These are phyloP conservation scores for Rhynchosporium secalis DNA, from an alignment of 2,329 filamentous ascomycete species.

Conservation along the genomic window DNA sequence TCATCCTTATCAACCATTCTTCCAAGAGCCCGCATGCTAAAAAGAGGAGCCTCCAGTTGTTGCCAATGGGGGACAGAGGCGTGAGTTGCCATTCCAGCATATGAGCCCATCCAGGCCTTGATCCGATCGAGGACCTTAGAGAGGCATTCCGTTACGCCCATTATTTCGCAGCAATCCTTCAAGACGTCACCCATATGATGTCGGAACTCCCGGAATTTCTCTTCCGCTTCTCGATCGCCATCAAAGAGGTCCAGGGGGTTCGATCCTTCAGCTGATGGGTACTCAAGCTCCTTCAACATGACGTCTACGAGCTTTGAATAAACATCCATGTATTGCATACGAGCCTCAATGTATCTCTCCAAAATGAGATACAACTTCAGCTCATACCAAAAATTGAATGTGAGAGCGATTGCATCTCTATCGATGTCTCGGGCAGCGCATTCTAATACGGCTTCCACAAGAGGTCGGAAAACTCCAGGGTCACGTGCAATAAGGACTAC, in stretches of 20 bases:
- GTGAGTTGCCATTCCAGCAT: constrained; percentile 72
- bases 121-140: constrained; percentile 85
- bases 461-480: constrained; percentile 74
- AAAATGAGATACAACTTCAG: constrained; percentile 94
- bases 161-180: constrained; percentile 95
- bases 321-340: constrained; percentile 73
- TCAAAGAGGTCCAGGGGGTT: constrained; percentile 87
- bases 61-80: constrained; percentile 91
- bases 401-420: constrained; percentile 86
- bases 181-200: constrained; percentile 97
- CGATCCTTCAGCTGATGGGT: constrained; percentile 68
- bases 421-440: constrained; percentile 86
- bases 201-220: constrained; percentile 94
- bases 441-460: constrained; percentile 91
- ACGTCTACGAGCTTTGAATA: constrained; percentile 91
- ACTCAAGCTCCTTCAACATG: constrained; percentile 87
- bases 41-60: constrained; percentile 89
- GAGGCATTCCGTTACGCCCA: constrained; percentile 88
- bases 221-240: constrained; percentile 91
- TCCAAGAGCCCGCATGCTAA: constrained; percentile 93
- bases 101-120: constrained; percentile 82
- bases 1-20: constrained; percentile 93
- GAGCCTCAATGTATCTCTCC: constrained; percentile 83
- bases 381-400: constrained; percentile 98
- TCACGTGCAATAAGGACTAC: constrained; percentile 86